phyloP scores from a whole-genome alignment of 305 asterid species.

The Ilex paraguariensis region DNA sequence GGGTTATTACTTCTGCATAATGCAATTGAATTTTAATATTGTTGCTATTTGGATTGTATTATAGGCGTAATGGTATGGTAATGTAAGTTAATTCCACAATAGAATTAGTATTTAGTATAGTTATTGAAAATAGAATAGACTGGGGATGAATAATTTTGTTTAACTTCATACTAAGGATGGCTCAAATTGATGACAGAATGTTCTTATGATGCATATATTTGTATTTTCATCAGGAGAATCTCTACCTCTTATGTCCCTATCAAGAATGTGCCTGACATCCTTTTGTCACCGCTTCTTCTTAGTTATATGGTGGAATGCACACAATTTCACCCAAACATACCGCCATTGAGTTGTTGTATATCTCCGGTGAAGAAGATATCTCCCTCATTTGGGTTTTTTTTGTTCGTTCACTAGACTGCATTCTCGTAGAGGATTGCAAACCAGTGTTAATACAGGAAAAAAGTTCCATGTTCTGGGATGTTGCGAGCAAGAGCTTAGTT shows the following conservation, averaged over 20 bases:
- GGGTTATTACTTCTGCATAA: no score
- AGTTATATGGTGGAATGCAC: slow-evolving; percentile 28
- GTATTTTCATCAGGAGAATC: slow-evolving; percentile 46
- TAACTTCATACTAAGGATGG: no score
- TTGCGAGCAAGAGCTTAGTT: slow-evolving; percentile 15
- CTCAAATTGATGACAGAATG: no score
- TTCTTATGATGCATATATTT: no score
- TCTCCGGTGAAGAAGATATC: slow-evolving; percentile 28
- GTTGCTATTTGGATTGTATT: no score
- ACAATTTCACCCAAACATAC: slow-evolving; percentile 9
- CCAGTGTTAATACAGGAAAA: slow-evolving; percentile 21
- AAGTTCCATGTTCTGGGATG: slow-evolving; percentile 23
- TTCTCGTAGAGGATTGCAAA: slow-evolving; percentile 24
- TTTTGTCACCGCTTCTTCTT: slow-evolving; percentile 13
- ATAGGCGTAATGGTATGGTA: no score
- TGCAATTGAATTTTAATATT: no score
- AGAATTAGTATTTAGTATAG: no score
- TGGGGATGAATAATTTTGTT: no score
- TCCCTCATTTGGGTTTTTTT: slow-evolving; percentile 22
- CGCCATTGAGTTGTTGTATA: slow-evolving; percentile 13
- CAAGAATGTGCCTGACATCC: slow-evolving; percentile 15
- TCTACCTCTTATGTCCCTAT: slow-evolving; percentile 32
- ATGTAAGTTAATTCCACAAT: no score
- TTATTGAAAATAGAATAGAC: no score
- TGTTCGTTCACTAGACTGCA: slow-evolving; percentile 25